Evolutionary conservation across 495 filamentous ascomycete species (phyloP), one percentile per base, ranked within the genome.

Genomic region (Hamigera avellanea): DNA sequence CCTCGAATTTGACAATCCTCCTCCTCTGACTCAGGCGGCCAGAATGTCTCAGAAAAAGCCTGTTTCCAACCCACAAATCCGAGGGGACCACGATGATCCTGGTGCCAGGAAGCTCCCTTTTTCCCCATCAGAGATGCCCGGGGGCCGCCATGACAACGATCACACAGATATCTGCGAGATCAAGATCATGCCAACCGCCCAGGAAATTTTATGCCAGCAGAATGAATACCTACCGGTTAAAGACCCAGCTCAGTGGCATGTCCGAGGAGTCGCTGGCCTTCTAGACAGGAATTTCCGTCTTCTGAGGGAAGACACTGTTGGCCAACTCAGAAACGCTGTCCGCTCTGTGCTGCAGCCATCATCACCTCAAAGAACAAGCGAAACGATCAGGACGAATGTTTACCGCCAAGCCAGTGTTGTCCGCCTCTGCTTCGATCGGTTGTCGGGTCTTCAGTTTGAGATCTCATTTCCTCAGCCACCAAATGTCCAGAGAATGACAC

Each of bases 211-310:
- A 0, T 67, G 65, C 14, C 21, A 41, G 2, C 57, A 66, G 6
- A 35, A 46, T 1, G 75, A 83, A 39, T 86, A 78, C 46, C 54
- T 84, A 0, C 83, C 83, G 3, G 46, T 52, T 6, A 69, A 54
- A 1, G 64, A 81, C 42, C 53, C 70, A 5, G 35, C 45, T 0
- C 58, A 67, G 26, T 67, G 69, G 48, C 79, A 86, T 50, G 41
- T 73, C 2, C 43, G 54, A 8, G 80, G 79, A 6, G 59, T 81
- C 8, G 53, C 52, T 1, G 71, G 81, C 0, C 60, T 83, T 1
- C 52, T 88, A 0, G 81, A 88, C 46, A 59, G 75, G 35, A 76
- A 86, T 42, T 85, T 86, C 39, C 56, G 62, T 31, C 41, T 69
- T 0, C 39, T 69, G 2, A 41, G 61, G 19, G 53, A 63, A 31